Conservation (phyloP, 257 asterid genomes). For the Salvia rosmarinus region DNA sequence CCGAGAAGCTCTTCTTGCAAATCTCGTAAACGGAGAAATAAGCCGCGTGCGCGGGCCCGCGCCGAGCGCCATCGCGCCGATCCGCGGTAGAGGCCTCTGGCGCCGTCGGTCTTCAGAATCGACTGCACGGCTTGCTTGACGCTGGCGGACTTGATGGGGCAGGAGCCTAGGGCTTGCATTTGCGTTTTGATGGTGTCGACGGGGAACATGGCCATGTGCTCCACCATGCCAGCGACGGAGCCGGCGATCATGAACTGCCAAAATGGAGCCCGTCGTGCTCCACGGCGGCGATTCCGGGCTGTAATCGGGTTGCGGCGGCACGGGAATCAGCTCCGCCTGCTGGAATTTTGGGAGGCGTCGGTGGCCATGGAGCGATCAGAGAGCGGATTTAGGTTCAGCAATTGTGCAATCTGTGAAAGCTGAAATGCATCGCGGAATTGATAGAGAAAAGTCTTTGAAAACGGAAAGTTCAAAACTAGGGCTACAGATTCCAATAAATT, state of each 20-base stretch:
- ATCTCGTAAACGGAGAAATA: conserved; percentile 85
- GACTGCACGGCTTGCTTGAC: conserved; percentile 64
- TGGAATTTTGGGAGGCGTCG: conserved; percentile 74
- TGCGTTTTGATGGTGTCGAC: conserved; percentile 89
- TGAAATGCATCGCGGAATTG: neutral
- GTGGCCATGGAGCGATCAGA: conserved; percentile 60
- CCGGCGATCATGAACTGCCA: conserved; percentile 96
- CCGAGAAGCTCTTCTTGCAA: conserved; percentile 66
- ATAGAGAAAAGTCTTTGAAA: neutral
- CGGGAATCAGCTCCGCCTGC: conserved; percentile 61
- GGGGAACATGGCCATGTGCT: conserved; percentile 99
- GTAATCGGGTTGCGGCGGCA: conserved; percentile 58
- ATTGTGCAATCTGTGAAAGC: neutral
- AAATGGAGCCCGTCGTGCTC: conserved; percentile 87
- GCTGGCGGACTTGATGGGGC: conserved; percentile 75
- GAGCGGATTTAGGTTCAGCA: conserved; percentile 22
- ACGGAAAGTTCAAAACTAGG: conserved; percentile 35
- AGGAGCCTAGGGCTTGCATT: conserved; percentile 91
- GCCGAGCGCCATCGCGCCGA: conserved; percentile 95
- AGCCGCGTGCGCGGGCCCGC: conserved; percentile 99
- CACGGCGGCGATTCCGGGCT: conserved; percentile 43
- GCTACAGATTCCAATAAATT: conserved; percentile 30
- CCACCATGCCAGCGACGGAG: conserved; percentile 86
- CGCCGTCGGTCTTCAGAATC: conserved; percentile 69
- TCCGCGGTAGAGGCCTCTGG: conserved; percentile 84